These are phyloP conservation scores for Trichoderma sp. DNA, from an alignment of 2,329 filamentous ascomycete genomes.

Conservation along the genomic window DNA sequence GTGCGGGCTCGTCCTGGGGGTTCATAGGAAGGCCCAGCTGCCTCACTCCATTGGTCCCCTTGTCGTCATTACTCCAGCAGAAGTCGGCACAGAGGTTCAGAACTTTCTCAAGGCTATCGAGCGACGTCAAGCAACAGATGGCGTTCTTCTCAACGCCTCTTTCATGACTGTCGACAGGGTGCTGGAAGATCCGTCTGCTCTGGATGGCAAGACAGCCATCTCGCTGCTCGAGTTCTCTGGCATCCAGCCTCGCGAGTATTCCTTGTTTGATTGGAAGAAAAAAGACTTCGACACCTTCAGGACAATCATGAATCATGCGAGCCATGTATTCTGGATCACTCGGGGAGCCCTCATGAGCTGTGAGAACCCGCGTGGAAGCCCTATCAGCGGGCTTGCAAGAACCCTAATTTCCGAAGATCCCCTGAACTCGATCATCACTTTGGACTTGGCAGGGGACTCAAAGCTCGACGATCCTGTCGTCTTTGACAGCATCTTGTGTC, in stretches of 20 bases:
- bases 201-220: conserved; percentile 43
- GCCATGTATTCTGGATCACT: conserved; percentile 53
- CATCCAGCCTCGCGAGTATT: conserved; percentile 31
- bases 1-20: background rate
- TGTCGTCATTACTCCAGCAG: background rate
- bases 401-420: conserved; percentile 54
- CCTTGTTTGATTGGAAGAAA: conserved; percentile 46
- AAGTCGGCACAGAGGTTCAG: background rate
- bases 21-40: background rate
- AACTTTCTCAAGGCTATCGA: background rate
- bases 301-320: conserved; percentile 42
- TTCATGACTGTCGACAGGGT: conserved; percentile 28
- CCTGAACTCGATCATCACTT: conserved; percentile 46
- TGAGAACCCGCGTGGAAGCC: conserved; percentile 42
- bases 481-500: conserved; percentile 32
- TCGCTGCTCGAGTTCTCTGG: conserved; percentile 51
- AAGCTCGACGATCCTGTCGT: conserved; percentile 29
- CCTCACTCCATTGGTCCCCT: background rate
- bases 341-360: conserved; percentile 45
- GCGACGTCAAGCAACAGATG: background rate
- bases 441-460: conserved; percentile 45
- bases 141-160: background rate
- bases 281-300: conserved; percentile 47
- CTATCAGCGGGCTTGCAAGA: conserved; percentile 51
- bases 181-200: conserved; percentile 22